phyloP scores from a whole-genome alignment of 192 early-diverging fungal species.

The Coemansia biformis region DNA sequence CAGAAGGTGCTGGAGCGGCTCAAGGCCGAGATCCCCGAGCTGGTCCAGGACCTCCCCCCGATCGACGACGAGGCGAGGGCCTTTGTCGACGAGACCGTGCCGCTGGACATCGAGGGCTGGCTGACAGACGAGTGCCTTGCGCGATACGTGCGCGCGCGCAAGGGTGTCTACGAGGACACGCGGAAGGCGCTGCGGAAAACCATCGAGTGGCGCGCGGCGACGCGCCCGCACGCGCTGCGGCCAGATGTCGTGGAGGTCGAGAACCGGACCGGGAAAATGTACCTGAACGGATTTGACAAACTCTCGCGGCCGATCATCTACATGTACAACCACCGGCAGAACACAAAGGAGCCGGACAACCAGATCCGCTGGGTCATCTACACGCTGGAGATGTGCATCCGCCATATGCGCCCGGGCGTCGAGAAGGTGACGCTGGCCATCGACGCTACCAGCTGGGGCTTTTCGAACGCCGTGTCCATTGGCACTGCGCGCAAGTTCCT shows the following conservation, averaged over 20 bases:
- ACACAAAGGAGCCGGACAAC: conserved; percentile 64
- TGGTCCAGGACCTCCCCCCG: conserved; percentile 33
- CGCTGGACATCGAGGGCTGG: conserved; percentile 47
- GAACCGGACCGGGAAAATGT: conserved; percentile 74
- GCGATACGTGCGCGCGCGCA: conserved; percentile 65
- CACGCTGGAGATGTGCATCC: conserved; percentile 72
- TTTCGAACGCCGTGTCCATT: conserved; percentile 63
- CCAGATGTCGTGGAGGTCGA: conserved; percentile 72
- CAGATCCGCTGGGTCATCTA: conserved; percentile 82
- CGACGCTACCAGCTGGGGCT: conserved; percentile 68
- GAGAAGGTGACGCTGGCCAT: conserved; percentile 75
- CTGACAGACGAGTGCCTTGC: conserved; percentile 57
- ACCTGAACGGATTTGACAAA: conserved; percentile 78
- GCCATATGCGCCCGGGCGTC: conserved; percentile 62
- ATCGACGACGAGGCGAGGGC: conserved; percentile 21
- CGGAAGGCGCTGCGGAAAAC: conserved; percentile 65
- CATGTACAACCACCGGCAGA: conserved; percentile 73
- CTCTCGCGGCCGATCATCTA: conserved; percentile 68
- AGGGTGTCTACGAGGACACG: conserved; percentile 65
- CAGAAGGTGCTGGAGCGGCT: conserved; percentile 29
- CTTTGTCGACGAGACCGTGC: conserved; percentile 29
- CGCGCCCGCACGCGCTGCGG: conserved; percentile 62
- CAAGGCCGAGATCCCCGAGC: conserved; percentile 41
- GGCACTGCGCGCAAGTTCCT: conserved; percentile 74
- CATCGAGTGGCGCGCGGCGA: conserved; percentile 72